Evolutionary conservation across 1,139 yeast genomes (phyloP).

Genomic region (Suhomyces choctaworum): DNA sequence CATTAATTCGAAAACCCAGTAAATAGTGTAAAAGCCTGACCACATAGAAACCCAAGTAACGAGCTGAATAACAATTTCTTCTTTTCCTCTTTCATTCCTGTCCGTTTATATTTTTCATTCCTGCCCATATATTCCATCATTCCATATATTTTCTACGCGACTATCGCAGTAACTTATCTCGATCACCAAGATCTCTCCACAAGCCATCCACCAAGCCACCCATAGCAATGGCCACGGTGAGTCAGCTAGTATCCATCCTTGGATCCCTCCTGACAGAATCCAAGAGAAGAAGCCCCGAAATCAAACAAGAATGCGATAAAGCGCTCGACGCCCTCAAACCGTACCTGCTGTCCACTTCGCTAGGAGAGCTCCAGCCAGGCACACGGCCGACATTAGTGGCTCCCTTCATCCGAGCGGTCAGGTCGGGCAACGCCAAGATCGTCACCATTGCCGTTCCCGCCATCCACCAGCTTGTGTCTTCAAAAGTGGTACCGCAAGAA

Average conservation of each 20-base stretch:
- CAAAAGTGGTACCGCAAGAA: conserved; percentile 44
- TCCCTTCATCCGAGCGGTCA: conserved; percentile 75
- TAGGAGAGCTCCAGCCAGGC: conserved; percentile 26
- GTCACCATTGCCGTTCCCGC: conserved; percentile 54
- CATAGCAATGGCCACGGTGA: conserved; percentile 36
- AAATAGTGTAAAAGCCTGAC: too few relatives aligned
- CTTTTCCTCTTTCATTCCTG: too few relatives aligned
- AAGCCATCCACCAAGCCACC: not conserved
- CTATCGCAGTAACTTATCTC: not conserved
- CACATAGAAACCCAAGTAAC: too few relatives aligned
- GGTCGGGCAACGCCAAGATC: conserved; percentile 72
- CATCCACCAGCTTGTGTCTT: conserved; percentile 17
- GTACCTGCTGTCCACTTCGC: conserved; percentile 17
- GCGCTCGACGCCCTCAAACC: conserved; percentile 53
- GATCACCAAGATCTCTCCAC: not conserved
- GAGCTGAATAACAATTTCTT: too few relatives aligned
- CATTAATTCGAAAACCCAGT: too few relatives aligned
- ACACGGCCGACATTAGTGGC: conserved; percentile 54
- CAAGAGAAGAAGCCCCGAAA: conserved; percentile 65
- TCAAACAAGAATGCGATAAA: conserved; percentile 64
- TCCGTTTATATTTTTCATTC: too few relatives aligned
- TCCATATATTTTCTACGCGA: not conserved
- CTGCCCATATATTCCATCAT: not conserved
- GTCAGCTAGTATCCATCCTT: conserved; percentile 57
- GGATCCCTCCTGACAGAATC: conserved; percentile 63